phyloP scores from a whole-genome alignment of 345 rosid species.

The Hibiscus trionum region DNA sequence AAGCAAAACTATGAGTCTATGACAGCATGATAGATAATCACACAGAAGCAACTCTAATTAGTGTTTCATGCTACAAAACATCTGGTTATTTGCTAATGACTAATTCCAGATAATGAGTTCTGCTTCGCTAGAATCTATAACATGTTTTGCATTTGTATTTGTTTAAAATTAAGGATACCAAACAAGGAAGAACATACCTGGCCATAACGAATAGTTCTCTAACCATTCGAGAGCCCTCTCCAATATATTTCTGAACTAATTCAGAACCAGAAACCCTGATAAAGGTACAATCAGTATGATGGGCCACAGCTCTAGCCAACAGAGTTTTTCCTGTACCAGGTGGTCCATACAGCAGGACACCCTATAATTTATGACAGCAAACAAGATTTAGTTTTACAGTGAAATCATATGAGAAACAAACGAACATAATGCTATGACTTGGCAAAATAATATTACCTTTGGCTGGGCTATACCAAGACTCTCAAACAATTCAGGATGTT shows the following conservation, averaged over 20 bases:
- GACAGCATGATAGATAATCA: background rate
- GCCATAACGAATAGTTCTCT: slow-evolving; percentile 99
- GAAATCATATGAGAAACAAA: slow-evolving; percentile 1
- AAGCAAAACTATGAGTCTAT: background rate
- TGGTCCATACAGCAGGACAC: slow-evolving; percentile 93
- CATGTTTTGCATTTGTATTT: background rate
- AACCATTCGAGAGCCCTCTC: slow-evolving; percentile 99
- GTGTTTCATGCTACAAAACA: background rate
- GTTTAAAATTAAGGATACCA: background rate
- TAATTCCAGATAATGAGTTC: background rate
- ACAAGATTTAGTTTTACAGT: background rate
- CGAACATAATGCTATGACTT: background rate
- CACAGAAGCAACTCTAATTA: background rate
- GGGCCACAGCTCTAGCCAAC: slow-evolving; percentile 98
- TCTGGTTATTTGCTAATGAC: background rate
- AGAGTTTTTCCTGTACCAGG: slow-evolving; percentile 98
- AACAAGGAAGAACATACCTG: slow-evolving; percentile 39
- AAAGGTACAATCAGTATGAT: slow-evolving; percentile 98
- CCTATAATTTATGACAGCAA: slow-evolving; percentile 33
- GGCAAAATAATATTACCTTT: slow-evolving; percentile 42
- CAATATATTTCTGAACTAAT: slow-evolving; percentile 94
- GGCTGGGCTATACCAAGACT: slow-evolving; percentile 99
- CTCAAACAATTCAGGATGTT: slow-evolving; percentile 97
- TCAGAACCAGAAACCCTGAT: slow-evolving; percentile 99
- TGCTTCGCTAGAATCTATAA: background rate